Conservation (phyloP, 2,329 filamentous ascomycete genomes). For the Trichoderma sp. region DNA sequence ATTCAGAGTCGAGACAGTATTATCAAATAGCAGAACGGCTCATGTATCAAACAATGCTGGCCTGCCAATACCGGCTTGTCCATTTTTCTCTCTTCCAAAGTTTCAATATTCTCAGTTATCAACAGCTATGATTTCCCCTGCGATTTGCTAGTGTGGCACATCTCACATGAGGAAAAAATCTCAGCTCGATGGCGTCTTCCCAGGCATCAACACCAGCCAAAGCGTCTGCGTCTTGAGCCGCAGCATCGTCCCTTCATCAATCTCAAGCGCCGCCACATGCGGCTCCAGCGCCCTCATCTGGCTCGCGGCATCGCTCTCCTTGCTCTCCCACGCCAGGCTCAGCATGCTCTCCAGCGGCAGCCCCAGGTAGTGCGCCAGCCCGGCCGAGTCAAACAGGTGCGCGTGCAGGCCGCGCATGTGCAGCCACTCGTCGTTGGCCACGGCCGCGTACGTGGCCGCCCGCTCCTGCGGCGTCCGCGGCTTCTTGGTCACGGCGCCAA, state of each 20-base stretch:
- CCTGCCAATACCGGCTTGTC: too few relatives aligned
- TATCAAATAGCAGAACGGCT: too few relatives aligned
- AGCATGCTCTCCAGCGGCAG: slow-evolving; percentile 45
- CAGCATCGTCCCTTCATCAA: slow-evolving; percentile 33
- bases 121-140: too few relatives aligned
- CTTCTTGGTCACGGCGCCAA: slow-evolving; percentile 41
- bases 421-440: slow-evolving; percentile 51
- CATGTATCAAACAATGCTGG: too few relatives aligned
- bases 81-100: too few relatives aligned
- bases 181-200: neutral
- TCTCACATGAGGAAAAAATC: neutral
- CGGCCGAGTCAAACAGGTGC: slow-evolving; percentile 40
- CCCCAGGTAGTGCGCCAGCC: slow-evolving; percentile 37
- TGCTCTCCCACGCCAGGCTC: slow-evolving; percentile 39
- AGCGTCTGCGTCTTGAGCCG: slow-evolving; percentile 38
- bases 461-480: slow-evolving; percentile 48
- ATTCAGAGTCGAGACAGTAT: too few relatives aligned
- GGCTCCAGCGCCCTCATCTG: slow-evolving; percentile 36
- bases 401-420: slow-evolving; percentile 44
- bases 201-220: slow-evolving; percentile 42
- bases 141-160: neutral
- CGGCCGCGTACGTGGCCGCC: slow-evolving; percentile 46
- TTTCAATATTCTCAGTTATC: too few relatives aligned
- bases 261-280: slow-evolving; percentile 38
- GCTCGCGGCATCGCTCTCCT: slow-evolving; percentile 29